Conservation (phyloP, 2,329 filamentous ascomycete species). For the Sporothrix globosa region DNA sequence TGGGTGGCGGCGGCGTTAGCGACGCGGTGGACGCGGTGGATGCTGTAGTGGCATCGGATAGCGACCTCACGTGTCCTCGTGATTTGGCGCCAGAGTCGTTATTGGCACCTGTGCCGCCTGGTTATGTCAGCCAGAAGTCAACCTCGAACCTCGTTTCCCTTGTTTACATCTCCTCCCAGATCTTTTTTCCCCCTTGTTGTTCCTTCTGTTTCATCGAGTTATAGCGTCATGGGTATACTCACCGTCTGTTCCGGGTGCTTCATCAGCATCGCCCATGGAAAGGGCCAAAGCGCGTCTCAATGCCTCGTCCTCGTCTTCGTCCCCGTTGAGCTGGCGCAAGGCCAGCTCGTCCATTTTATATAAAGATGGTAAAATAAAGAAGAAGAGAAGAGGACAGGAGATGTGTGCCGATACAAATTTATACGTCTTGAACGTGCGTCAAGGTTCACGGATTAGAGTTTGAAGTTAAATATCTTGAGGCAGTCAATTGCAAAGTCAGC, state of each 20-base stretch:
- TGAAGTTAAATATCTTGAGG: background rate
- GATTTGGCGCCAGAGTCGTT: background rate
- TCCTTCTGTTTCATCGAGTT: background rate
- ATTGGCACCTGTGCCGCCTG: background rate
- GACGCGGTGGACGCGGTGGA: conserved; percentile 31
- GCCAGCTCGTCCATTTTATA: conserved; percentile 38
- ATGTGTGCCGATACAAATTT: conserved; percentile 15
- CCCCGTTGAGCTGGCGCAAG: conserved; percentile 41
- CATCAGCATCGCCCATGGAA: conserved; percentile 48
- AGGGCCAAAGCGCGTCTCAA: conserved; percentile 64
- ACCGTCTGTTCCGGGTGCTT: background rate
- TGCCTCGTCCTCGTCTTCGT: conserved; percentile 60
- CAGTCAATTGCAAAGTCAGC: too few relatives aligned
- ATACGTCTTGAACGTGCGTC: background rate
- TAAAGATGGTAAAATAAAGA: background rate
- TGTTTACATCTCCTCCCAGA: background rate
- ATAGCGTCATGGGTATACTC: background rate
- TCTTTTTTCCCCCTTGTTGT: background rate
- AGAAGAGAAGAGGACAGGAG: background rate
- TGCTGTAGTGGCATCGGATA: conserved; percentile 4
- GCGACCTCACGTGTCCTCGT: conserved; percentile 15
- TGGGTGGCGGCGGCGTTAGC: conserved; percentile 21
- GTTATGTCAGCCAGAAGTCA: background rate
- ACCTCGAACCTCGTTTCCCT: background rate
- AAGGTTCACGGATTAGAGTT: background rate